Percentiles rank a stretch among this genome's conserved stretches.
phyloP scores from a whole-genome alignment of 805 yeast species.

The Monosporozyma aquatica region DNA sequence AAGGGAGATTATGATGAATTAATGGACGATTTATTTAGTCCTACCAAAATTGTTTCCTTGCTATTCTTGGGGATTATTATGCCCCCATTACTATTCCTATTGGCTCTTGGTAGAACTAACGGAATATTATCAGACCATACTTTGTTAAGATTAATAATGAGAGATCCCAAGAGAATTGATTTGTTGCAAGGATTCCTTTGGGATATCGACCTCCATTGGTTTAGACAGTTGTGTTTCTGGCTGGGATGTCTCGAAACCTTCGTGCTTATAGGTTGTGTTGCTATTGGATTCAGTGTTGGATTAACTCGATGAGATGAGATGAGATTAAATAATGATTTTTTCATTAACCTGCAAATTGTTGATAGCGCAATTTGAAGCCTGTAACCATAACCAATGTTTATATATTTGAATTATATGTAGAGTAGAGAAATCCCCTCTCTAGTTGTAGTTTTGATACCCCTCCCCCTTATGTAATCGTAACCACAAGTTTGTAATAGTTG shows the following conservation, averaged over 20 bases:
- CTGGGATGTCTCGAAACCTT: conserved; percentile 27
- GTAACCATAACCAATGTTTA: too few relatives aligned
- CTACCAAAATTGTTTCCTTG: conserved; percentile 9
- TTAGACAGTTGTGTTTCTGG: conserved; percentile 24
- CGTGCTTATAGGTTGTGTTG: conserved; percentile 33
- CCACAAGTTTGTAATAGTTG: too few relatives aligned
- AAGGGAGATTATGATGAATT: not conserved
- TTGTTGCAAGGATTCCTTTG: conserved; percentile 22
- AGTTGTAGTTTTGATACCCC: not conserved
- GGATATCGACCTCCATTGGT: conserved; percentile 23
- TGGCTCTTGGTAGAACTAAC: conserved; percentile 12
- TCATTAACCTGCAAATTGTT: not conserved
- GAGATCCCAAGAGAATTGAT: conserved; percentile 14
- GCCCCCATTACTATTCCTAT: conserved; percentile 25
- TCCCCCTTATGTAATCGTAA: not conserved
- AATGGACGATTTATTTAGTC: conserved; percentile 8
- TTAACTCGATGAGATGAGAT: conserved; percentile 3
- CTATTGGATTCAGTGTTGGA: conserved; percentile 40
- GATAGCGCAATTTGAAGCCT: not conserved
- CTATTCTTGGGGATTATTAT: conserved; percentile 13
- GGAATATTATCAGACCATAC: conserved; percentile 12
- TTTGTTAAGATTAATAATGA: conserved; percentile 18
- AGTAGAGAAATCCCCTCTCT: too few relatives aligned
- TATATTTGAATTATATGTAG: not conserved
- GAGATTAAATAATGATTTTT: not conserved